These are phyloP conservation scores for Cetraspora pellucida DNA, from an alignment of 192 early-diverging fungal species.

Conservation along the genomic window DNA sequence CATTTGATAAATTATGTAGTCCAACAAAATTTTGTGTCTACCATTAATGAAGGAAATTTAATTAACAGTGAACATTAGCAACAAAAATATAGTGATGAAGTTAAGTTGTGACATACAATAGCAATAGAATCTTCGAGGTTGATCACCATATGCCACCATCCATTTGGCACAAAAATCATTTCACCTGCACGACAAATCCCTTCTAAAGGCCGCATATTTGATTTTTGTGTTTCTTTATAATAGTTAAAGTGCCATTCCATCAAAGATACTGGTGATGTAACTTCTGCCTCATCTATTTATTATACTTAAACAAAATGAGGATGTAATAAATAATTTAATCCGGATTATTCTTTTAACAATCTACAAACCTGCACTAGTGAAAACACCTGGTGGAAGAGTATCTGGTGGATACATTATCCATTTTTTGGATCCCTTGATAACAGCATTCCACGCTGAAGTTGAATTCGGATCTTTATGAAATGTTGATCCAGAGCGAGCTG, in stretches of 20 bases:
- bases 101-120: constrained; percentile 31
- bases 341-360: neutral
- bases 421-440: constrained; percentile 68
- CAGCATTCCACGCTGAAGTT: constrained; percentile 75
- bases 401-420: constrained; percentile 76
- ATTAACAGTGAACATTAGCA: neutral
- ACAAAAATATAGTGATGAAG: constrained; percentile 11
- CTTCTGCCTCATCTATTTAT: constrained; percentile 61
- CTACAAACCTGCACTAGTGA: constrained; percentile 50
- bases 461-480: constrained; percentile 79
- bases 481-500: constrained; percentile 62
- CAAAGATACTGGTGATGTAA: constrained; percentile 70
- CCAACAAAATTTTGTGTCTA: constrained; percentile 75
- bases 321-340: neutral
- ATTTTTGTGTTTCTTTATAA: constrained; percentile 55
- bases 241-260: constrained; percentile 71
- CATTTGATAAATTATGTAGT: constrained; percentile 52
- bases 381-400: constrained; percentile 68
- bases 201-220: constrained; percentile 51
- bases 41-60: neutral
- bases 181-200: constrained; percentile 69
- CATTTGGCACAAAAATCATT: constrained; percentile 68
- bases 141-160: constrained; percentile 79
- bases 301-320: neutral
- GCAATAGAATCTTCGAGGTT: constrained; percentile 71